phyloP scores from a whole-genome alignment of 257 asterid species.

The Solanum ossicruentum region DNA sequence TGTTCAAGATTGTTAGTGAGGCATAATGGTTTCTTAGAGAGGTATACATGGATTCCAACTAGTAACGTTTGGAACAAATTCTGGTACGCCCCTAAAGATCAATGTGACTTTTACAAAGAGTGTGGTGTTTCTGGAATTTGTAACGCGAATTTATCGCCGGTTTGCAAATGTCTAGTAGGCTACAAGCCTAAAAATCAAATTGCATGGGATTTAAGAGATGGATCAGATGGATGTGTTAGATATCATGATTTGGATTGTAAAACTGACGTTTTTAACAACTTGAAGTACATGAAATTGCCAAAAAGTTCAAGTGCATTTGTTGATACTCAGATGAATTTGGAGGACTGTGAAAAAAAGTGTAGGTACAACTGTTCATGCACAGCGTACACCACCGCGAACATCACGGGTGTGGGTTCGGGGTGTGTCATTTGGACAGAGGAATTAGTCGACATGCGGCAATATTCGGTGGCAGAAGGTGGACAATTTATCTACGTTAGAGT shows the following conservation, averaged over 20 bases:
- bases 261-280: slow-evolving; percentile 26
- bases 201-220: slow-evolving; percentile 10
- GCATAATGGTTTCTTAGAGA: slow-evolving; percentile 18
- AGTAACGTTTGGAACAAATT: slow-evolving; percentile 32
- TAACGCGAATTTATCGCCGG: neutral
- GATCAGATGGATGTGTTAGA: slow-evolving; percentile 25
- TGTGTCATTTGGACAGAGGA: slow-evolving; percentile 49
- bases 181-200: slow-evolving; percentile 18
- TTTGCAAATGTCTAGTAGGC: slow-evolving; percentile 26
- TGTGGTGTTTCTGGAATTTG: slow-evolving; percentile 32
- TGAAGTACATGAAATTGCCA: slow-evolving; percentile 51
- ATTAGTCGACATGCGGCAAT: slow-evolving; percentile 59
- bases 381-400: slow-evolving; percentile 12
- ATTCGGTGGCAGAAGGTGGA: slow-evolving; percentile 53
- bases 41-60: slow-evolving; percentile 44
- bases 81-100: slow-evolving; percentile 46
- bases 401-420: slow-evolving; percentile 34
- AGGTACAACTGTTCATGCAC: slow-evolving; percentile 20
- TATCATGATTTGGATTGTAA: slow-evolving; percentile 24
- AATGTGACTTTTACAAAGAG: slow-evolving; percentile 18
- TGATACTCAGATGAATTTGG: slow-evolving; percentile 17
- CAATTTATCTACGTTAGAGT: slow-evolving; percentile 43
- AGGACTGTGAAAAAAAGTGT: slow-evolving; percentile 14
- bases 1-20: slow-evolving; percentile 34
- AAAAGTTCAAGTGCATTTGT: slow-evolving; percentile 32